A percentile compares a stretch with the other conserved stretches of the same genome.
Conservation (phyloP, 2,329 filamentous ascomycete species). For the Dactylonectria estremocensis region DNA sequence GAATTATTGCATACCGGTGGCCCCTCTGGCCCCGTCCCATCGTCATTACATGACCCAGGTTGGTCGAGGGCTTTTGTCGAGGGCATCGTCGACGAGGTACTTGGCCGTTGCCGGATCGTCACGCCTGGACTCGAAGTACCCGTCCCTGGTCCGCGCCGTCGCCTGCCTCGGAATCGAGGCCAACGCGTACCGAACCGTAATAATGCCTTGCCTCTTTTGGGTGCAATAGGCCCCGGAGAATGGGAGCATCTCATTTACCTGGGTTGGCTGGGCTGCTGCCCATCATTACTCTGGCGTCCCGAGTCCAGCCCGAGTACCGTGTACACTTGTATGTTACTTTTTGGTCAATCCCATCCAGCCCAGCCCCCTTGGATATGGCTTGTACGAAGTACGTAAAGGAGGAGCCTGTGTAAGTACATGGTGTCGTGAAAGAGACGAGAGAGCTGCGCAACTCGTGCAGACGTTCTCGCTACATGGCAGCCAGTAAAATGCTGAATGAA, state of each 20-base stretch:
- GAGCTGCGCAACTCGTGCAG: background rate
- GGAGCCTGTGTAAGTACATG: too few relatives aligned
- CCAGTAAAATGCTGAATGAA: background rate
- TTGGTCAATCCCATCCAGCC: background rate
- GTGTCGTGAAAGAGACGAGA: background rate
- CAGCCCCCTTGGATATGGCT: background rate
- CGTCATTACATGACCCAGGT: constrained; percentile 2
- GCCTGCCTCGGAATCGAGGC: constrained; percentile 16
- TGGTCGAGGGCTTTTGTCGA: background rate
- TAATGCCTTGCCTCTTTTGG: constrained; percentile 29
- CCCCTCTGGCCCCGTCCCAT: constrained; percentile 13
- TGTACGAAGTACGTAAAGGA: background rate
- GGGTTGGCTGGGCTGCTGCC: constrained; percentile 12
- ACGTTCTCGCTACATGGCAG: background rate
- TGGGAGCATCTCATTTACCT: constrained; percentile 32
- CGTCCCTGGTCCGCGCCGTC: constrained; percentile 9
- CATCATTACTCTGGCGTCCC: background rate
- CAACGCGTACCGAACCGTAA: background rate
- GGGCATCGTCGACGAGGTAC: constrained; percentile 13
- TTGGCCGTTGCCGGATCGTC: background rate
- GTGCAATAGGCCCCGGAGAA: constrained; percentile 18
- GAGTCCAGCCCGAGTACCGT: background rate
- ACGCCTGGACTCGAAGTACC: constrained; percentile 7
- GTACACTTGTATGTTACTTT: background rate
- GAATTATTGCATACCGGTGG: constrained; percentile 21